Conservation (phyloP, 2,329 filamentous ascomycete species). For the Xylariaceae sp. region DNA sequence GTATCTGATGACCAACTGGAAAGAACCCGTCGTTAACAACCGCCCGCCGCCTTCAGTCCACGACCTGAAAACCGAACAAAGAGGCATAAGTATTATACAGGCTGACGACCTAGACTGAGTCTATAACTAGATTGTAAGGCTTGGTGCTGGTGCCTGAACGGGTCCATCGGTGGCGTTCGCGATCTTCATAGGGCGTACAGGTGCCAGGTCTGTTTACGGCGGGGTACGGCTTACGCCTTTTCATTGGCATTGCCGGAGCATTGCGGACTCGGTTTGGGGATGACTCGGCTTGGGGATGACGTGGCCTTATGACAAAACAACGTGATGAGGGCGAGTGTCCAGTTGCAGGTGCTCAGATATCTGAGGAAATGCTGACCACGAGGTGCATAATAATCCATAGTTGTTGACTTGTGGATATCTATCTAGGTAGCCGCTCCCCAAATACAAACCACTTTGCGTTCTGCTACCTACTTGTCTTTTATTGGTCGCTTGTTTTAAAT, state of each 20-base stretch:
- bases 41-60: slow-evolving; percentile 45
- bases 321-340: background rate
- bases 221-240: too few species aligned
- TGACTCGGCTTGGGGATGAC: background rate
- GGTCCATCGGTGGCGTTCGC: too few species aligned
- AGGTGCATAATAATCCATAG: background rate
- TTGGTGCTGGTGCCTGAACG: background rate
- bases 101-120: slow-evolving; percentile 5
- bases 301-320: background rate
- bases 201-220: too few species aligned
- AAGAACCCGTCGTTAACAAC: slow-evolving; percentile 46
- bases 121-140: background rate
- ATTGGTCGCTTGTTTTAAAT: background rate
- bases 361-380: background rate
- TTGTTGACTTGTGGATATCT: background rate
- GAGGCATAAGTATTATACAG: slow-evolving; percentile 2
- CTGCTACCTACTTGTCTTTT: background rate
- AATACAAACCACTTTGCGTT: background rate
- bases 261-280: too few species aligned
- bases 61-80: slow-evolving; percentile 34
- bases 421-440: background rate
- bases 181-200: too few species aligned
- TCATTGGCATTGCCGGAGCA: too few species aligned
- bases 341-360: background rate
- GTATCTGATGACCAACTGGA: slow-evolving; percentile 64